These are phyloP conservation scores for Rhynchospora tenuis DNA, from an alignment of 176 grass and related monocot genomes.

Conservation along the genomic window DNA sequence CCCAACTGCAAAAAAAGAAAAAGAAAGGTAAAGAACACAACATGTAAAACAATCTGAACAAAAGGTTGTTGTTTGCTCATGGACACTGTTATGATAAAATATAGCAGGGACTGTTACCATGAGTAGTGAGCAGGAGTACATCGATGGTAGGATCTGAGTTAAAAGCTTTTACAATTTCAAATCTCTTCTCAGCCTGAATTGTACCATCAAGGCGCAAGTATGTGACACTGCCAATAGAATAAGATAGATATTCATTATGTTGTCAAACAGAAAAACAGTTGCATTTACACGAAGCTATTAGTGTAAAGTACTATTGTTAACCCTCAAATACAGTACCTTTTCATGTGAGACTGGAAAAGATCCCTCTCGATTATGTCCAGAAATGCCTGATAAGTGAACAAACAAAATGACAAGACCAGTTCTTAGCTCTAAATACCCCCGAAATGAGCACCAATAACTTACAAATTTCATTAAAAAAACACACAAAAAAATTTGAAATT, in stretches of 20 bases:
- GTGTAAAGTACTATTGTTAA: neutral
- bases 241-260: neutral
- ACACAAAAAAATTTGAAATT: neutral
- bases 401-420: neutral
- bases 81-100: slow-evolving; percentile 1
- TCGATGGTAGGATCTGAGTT: slow-evolving; percentile 99
- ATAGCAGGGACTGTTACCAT: slow-evolving; percentile 42
- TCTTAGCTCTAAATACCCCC: neutral
- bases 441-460: neutral
- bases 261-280: neutral
- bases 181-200: slow-evolving; percentile 88
- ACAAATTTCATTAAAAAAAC: neutral
- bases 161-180: slow-evolving; percentile 97
- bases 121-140: slow-evolving; percentile 81
- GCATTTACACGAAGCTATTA: neutral
- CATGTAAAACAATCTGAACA: slow-evolving; percentile 22
- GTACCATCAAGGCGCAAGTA: slow-evolving; percentile 95
- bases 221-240: slow-evolving; percentile 49
- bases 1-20: slow-evolving; percentile 55
- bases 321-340: slow-evolving; percentile 40
- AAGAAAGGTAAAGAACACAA: neutral
- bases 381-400: slow-evolving; percentile 57
- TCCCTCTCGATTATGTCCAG: slow-evolving; percentile 96
- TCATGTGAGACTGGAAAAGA: slow-evolving; percentile 86
- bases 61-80: slow-evolving; percentile 12